Percentiles rank a stretch among this genome's conserved stretches.
These are phyloP conservation scores for Lavandula angustifolia DNA, from an alignment of 257 asterid species.

Conservation along the genomic window DNA sequence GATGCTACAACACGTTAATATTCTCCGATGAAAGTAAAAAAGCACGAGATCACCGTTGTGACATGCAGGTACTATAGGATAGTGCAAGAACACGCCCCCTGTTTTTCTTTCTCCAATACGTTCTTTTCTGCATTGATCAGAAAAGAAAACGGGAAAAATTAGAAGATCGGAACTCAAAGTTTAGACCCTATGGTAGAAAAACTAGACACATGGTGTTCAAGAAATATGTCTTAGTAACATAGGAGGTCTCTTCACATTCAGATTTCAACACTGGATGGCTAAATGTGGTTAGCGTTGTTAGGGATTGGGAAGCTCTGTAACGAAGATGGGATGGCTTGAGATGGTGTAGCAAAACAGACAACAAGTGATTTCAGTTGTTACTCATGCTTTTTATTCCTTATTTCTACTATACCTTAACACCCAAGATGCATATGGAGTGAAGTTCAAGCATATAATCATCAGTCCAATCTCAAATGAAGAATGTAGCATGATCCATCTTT, in stretches of 20 bases:
- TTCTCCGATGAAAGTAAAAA: background rate
- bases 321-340: background rate
- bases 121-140: constrained; percentile 41
- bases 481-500: background rate
- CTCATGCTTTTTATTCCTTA: no score
- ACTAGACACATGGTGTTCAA: background rate
- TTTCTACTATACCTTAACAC: background rate
- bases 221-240: background rate
- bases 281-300: background rate
- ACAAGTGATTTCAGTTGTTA: background rate
- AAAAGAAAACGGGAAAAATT: constrained; percentile 1
- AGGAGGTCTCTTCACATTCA: background rate
- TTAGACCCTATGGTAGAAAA: background rate
- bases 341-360: background rate
- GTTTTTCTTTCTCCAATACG: constrained; percentile 44
- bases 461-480: background rate
- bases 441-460: background rate
- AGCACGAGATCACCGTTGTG: constrained; percentile 26
- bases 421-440: background rate
- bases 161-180: background rate
- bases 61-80: constrained; percentile 40
- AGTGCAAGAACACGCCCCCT: constrained; percentile 48
- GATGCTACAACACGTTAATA: constrained; percentile 12
- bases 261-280: no score
- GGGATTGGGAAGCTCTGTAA: background rate